These are phyloP conservation scores for Rhizophagus sp. DNA, from an alignment of 192 early-diverging fungal species.

Conservation along the genomic window DNA sequence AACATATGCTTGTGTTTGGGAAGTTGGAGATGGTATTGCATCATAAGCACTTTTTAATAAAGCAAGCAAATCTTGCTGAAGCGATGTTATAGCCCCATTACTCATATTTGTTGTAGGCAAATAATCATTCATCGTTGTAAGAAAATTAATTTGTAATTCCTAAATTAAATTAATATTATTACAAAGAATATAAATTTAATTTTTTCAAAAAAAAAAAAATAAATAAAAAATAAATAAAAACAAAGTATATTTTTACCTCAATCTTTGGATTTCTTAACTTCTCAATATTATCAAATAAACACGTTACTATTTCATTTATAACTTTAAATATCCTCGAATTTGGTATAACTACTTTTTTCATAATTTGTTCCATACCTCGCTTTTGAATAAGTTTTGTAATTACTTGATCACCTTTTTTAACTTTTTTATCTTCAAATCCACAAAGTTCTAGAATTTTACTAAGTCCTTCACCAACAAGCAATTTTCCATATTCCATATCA, in stretches of 20 bases:
- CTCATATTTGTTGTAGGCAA: constrained; percentile 12
- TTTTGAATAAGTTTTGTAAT: constrained; percentile 36
- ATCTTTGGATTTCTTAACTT: not conserved
- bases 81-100: constrained; percentile 11
- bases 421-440: constrained; percentile 34
- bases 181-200: not conserved
- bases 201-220: not conserved
- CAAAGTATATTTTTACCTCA: not conserved
- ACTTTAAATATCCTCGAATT: constrained; percentile 38
- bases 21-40: not conserved
- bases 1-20: not conserved
- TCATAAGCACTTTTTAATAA: constrained; percentile 4
- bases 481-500: constrained; percentile 27
- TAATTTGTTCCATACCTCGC: constrained; percentile 49
- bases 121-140: constrained; percentile 40
- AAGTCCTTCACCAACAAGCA: constrained; percentile 47
- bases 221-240: no score
- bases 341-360: constrained; percentile 44
- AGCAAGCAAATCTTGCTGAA: not conserved
- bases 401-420: constrained; percentile 17
- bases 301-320: constrained; percentile 31
- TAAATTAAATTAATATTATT: constrained; percentile 19
- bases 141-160: constrained; percentile 43
- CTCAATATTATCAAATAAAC: constrained; percentile 31
- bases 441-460: constrained; percentile 49